phyloP scores from a whole-genome alignment of 805 yeast species.

The Pichia exigua region DNA sequence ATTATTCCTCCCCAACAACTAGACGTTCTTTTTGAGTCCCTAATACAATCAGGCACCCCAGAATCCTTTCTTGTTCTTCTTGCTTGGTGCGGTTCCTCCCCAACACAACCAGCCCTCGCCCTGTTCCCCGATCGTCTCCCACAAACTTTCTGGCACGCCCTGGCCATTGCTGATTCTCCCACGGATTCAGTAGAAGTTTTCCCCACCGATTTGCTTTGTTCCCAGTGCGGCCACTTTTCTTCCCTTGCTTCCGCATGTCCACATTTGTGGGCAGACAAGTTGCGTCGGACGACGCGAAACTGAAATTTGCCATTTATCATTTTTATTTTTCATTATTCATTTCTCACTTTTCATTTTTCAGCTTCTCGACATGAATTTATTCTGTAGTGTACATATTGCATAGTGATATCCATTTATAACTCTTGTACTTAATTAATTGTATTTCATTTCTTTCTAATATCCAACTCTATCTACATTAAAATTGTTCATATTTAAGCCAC shows the following conservation, averaged over 20 bases:
- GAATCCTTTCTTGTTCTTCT: background rate
- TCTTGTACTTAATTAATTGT: no score
- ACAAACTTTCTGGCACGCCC: background rate
- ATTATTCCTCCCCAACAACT: background rate
- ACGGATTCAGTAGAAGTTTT: background rate
- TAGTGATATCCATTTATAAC: no score
- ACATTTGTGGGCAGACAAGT: background rate
- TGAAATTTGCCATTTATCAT: background rate
- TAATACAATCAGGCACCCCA: background rate
- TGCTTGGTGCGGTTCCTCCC: background rate
- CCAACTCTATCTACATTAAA: background rate
- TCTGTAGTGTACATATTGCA: background rate
- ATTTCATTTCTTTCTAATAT: background rate
- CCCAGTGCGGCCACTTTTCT: slow-evolving; percentile 1
- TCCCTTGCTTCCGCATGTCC: background rate
- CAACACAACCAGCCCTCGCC: background rate
- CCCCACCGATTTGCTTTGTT: background rate
- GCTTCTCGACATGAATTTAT: background rate
- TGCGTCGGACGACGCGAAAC: background rate
- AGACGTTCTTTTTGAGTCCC: background rate
- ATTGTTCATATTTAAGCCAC: background rate
- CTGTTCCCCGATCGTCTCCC: background rate
- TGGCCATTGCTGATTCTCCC: background rate
- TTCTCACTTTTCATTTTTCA: no score
- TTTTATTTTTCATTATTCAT: no score